Evolutionary conservation across 2,329 filamentous ascomycete species (phyloP).

Genomic region (Anthostomella pinea): DNA sequence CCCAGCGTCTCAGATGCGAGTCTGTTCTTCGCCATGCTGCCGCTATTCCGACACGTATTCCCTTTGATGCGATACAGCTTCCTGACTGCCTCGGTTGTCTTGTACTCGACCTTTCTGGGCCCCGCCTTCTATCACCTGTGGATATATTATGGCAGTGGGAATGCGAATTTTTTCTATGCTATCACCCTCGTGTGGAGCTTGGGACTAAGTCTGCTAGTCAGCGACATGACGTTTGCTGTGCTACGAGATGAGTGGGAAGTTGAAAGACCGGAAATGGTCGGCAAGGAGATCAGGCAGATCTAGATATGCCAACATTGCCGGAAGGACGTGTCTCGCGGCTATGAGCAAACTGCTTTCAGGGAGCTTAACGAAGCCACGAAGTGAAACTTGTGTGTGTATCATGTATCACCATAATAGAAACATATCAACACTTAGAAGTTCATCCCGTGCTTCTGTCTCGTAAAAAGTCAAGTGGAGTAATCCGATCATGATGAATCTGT

Average conservation of each 20-base stretch:
- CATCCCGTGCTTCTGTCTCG: no score
- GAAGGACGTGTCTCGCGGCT: no score
- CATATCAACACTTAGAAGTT: no score
- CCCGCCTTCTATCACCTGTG: slow-evolving; percentile 96
- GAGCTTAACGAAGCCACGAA: no score
- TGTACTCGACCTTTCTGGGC: slow-evolving; percentile 86
- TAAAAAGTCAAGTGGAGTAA: no score
- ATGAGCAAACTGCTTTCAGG: no score
- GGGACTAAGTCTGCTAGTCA: slow-evolving; percentile 80
- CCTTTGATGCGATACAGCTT: slow-evolving; percentile 94
- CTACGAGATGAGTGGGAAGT: slow-evolving; percentile 92
- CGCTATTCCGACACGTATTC: slow-evolving; percentile 87
- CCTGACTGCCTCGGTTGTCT: slow-evolving; percentile 73
- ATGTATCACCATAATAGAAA: no score
- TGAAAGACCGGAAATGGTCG: slow-evolving; percentile 84
- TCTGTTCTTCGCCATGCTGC: slow-evolving; percentile 77
- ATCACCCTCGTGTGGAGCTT: slow-evolving; percentile 98
- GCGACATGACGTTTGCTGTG: slow-evolving; percentile 83
- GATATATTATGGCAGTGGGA: slow-evolving; percentile 97
- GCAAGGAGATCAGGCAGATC: slow-evolving; percentile 84
- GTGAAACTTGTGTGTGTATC: no score
- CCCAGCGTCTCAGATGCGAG: slow-evolving; percentile 89
- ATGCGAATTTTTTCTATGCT: slow-evolving; percentile 99
- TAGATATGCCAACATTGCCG: no score
- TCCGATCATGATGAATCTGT: no score